These are phyloP conservation scores for Mikania micrantha DNA, from an alignment of 129 eudicot genomes.

Conservation along the genomic window DNA sequence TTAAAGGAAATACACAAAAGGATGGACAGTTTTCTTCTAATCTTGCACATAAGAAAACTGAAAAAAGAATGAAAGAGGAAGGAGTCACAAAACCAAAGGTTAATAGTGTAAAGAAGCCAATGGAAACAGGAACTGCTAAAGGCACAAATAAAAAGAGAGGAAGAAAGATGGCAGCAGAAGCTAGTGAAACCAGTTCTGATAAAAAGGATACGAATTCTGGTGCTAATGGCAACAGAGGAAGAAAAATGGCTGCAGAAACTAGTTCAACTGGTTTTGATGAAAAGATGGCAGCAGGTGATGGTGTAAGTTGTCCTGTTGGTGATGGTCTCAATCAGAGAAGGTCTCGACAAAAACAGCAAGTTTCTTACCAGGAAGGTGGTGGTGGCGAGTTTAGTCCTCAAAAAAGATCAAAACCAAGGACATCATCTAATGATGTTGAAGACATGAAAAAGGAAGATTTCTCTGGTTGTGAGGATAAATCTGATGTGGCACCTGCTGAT, in stretches of 20 bases:
- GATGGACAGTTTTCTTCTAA: conserved; percentile 25
- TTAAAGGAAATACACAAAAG: conserved; percentile 21
- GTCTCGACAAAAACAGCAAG: conserved; percentile 47
- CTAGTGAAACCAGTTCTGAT: neutral
- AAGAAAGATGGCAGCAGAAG: neutral
- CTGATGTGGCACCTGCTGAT: conserved; percentile 1
- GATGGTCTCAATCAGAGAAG: conserved; percentile 8
- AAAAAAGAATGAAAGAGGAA: conserved; percentile 18
- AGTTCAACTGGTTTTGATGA: neutral
- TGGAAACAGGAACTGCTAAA: conserved; percentile 21
- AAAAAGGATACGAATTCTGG: neutral
- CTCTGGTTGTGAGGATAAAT: neutral
- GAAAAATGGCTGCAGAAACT: neutral
- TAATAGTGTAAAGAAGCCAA: conserved; percentile 17
- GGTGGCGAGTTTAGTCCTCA: conserved; percentile 28
- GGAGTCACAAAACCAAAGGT: conserved; percentile 10
- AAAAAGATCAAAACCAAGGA: conserved; percentile 32
- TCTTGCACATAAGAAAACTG: conserved; percentile 9
- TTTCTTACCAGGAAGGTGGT: conserved; percentile 43
- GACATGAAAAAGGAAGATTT: conserved; percentile 18
- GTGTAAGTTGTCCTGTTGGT: neutral
- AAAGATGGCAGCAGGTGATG: neutral
- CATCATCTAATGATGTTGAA: conserved; percentile 15
- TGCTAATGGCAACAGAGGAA: conserved; percentile 11
- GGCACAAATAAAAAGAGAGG: neutral